Evolutionary conservation across 768 basidiomycete species (phyloP), one percentile per base, ranked within the genome.

Genomic region (Hericium coralloides): DNA sequence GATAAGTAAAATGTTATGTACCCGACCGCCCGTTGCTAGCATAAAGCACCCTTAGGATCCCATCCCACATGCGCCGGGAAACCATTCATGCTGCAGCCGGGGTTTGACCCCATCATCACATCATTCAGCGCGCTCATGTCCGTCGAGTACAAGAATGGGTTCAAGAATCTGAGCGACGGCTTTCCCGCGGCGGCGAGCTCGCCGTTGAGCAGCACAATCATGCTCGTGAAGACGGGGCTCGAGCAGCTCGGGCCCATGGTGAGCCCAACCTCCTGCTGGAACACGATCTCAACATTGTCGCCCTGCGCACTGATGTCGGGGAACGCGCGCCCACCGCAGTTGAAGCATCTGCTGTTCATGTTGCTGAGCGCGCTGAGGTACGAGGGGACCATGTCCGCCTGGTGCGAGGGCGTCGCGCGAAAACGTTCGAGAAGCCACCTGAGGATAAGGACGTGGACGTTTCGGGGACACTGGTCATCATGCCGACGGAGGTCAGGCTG

Each of bases 271-370:
- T 60, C 23, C 23, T 55, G 57, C 49, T 56, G 43, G 58, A 58
- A 38, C 37, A 65, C 58, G 57, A 72, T 69, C 59, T 63, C 63
- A 50, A 70, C 68, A 58, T 69, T 66, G 39, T 69, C 57, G 12
- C 71, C 73, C 56, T 68, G 65, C 10, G 79, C 76, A 17, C 75
- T 65, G 51, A 79, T 66, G 66, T 80, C 79, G 22, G 80, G 79
- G 69, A 72, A 80, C 4, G 62, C 76, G 52, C 77, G 77, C 31
- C 75, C 76, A 64, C 52, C 67, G 45, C 49, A 50, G 59, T 64
- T 67, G 61, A 70, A 74, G 41, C 61, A 58, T 20, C 73, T 72
- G 1, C 49, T 45, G 59, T 67, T 65, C 6, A 64, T 65, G 57
- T 47, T 59, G 45, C 67, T 68, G 55, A 74, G 63, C 22, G 59